phyloP scores from a whole-genome alignment of 2,329 filamentous ascomycete genomes.

The Trichophaea hybrida region DNA sequence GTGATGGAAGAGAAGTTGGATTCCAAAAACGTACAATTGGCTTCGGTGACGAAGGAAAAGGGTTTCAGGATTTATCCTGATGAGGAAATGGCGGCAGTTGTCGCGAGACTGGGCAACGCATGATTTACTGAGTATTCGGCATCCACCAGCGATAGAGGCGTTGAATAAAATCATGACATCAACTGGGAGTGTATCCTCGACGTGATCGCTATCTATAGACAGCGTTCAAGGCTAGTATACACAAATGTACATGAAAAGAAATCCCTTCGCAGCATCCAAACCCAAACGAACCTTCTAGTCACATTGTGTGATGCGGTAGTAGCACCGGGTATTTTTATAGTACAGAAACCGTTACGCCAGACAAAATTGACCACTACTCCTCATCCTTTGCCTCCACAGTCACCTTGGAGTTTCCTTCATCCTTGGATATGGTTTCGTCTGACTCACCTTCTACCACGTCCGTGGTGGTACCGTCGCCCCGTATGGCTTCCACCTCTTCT shows the following conservation, averaged over 20 bases:
- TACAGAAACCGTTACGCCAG: neutral
- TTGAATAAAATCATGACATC: neutral
- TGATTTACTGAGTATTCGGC: constrained; percentile 6
- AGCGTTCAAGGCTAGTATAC: neutral
- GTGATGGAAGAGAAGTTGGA: constrained; percentile 99
- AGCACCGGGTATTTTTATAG: neutral
- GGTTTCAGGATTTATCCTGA: constrained; percentile 98
- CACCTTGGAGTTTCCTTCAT: neutral
- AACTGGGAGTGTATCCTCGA: neutral
- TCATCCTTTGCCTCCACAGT: neutral
- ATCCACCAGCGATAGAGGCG: neutral
- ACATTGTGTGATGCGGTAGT: neutral
- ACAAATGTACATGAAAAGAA: neutral
- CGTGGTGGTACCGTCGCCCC: neutral
- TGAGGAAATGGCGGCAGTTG: constrained; percentile 88
- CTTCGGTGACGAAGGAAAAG: constrained; percentile 93
- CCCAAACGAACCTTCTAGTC: neutral
- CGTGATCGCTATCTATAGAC: neutral
- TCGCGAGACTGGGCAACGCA: constrained; percentile 50
- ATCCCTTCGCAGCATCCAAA: neutral
- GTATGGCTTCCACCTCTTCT: neutral
- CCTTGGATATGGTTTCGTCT: neutral
- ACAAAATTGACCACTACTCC: neutral
- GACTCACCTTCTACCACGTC: neutral
- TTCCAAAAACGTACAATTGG: constrained; percentile 94